Conservation (phyloP, 208 protist genomes). For the Vickermania ingenoplastis region DNA sequence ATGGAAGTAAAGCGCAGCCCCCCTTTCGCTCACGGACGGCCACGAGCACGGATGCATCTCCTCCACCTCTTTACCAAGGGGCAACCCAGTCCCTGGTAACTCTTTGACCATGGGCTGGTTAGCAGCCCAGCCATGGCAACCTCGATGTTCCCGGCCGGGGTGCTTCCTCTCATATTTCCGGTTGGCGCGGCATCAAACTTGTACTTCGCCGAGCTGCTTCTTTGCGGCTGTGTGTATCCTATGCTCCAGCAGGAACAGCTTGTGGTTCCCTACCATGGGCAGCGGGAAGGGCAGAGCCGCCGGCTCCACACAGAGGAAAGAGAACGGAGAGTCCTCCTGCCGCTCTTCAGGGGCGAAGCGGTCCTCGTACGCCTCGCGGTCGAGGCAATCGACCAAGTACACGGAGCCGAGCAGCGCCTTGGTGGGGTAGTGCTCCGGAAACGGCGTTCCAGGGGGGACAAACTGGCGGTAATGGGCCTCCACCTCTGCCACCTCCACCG, state of each 20-base stretch:
- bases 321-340: constrained; percentile 75
- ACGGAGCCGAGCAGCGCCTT: constrained; percentile 86
- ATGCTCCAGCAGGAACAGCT: constrained; percentile 80
- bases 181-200: not conserved
- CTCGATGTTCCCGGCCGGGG: no score
- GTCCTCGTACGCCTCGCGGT: constrained; percentile 45
- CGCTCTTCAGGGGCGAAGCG: constrained; percentile 42
- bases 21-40: no score
- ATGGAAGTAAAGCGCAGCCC: no score
- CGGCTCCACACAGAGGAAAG: constrained; percentile 80
- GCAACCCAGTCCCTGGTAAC: no score
- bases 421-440: constrained; percentile 86
- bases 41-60: no score
- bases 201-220: constrained; percentile 67
- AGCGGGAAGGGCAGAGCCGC: constrained; percentile 73
- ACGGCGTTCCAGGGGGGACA: constrained; percentile 17
- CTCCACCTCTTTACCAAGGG: no score
- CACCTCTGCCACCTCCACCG: constrained; percentile 52
- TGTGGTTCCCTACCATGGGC: constrained; percentile 85
- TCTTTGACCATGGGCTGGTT: no score
- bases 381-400: constrained; percentile 70
- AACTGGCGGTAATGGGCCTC: constrained; percentile 72
- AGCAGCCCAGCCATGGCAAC: no score
- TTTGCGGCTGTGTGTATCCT: constrained; percentile 53
- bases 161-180: no score